Conservation (phyloP, 768 basidiomycete species). For the Leccinum olivaceopallidum region DNA sequence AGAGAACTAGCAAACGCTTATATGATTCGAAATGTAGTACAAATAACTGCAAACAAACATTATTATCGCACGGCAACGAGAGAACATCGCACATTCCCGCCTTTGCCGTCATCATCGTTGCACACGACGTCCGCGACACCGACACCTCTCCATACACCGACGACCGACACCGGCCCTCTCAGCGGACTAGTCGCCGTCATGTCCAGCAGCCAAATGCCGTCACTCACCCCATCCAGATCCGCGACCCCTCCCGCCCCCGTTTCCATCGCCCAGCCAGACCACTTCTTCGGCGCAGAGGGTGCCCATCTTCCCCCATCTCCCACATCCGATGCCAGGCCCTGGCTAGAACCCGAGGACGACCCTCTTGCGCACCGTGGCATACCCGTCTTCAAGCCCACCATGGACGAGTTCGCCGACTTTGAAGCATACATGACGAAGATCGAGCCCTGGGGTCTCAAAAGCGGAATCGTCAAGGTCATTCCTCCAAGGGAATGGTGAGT, state of each 20-base stretch:
- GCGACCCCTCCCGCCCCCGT: conserved; percentile 44
- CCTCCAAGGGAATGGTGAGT: conserved; percentile 92
- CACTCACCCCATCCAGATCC: conserved; percentile 46
- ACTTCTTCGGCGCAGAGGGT: conserved; percentile 69
- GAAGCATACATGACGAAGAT: conserved; percentile 86
- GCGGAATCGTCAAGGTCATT: conserved; percentile 95
- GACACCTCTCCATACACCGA: not conserved
- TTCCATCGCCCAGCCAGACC: conserved; percentile 71
- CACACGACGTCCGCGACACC: conserved; percentile 14
- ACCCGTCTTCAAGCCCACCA: conserved; percentile 93
- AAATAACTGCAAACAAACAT: not conserved
- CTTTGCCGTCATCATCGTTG: conserved; percentile 6
- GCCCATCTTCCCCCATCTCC: conserved; percentile 55
- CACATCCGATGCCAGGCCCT: conserved; percentile 58
- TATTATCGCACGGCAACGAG: not conserved
- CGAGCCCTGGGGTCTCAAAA: conserved; percentile 86
- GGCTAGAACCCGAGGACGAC: conserved; percentile 80
- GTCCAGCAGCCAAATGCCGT: conserved; percentile 30
- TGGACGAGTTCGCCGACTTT: conserved; percentile 91
- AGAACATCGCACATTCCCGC: conserved; percentile 5
- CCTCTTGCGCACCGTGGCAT: conserved; percentile 84
- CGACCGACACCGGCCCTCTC: conserved; percentile 7
- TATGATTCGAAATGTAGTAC: not conserved
- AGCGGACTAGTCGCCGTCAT: conserved; percentile 16
- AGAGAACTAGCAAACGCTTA: not conserved